Conservation (phyloP, 1,284 basidiomycete genomes). For the Heterobasidion annosum region DNA sequence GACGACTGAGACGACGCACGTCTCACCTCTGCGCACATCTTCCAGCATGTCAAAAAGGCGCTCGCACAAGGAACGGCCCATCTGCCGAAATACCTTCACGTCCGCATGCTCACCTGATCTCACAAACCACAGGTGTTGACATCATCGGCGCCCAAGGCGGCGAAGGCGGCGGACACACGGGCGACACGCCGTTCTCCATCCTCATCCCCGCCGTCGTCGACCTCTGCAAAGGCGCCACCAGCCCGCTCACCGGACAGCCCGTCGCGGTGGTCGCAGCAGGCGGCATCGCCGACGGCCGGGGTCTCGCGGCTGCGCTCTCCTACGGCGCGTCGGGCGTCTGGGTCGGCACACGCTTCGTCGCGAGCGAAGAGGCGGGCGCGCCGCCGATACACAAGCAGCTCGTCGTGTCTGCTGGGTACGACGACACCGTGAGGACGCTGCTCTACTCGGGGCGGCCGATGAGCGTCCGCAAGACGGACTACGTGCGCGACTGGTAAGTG, state of each 20-base stretch:
- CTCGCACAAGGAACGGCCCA: conserved; percentile 48
- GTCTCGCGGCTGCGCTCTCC: conserved; percentile 72
- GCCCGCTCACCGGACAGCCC: conserved; percentile 70
- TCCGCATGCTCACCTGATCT: conserved; percentile 1
- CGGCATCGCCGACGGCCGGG: conserved; percentile 76
- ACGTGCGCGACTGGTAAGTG: conserved; percentile 58
- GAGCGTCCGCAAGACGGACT: conserved; percentile 71
- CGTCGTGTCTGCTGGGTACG: conserved; percentile 55
- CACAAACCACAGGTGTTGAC: conserved; percentile 53
- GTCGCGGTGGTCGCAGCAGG: conserved; percentile 78
- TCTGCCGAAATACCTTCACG: neutral
- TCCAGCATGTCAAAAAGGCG: conserved; percentile 76
- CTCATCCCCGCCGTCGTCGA: conserved; percentile 77
- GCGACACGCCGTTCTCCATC: conserved; percentile 69
- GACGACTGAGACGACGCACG: no score
- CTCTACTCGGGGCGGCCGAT: conserved; percentile 83
- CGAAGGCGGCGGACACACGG: conserved; percentile 74
- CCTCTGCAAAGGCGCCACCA: conserved; percentile 51
- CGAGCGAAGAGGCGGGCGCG: conserved; percentile 74
- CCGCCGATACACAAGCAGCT: conserved; percentile 75
- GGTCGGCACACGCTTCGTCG: conserved; percentile 91
- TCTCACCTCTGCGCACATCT: neutral
- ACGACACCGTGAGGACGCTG: conserved; percentile 64
- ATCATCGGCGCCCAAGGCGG: conserved; percentile 81
- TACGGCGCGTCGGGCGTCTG: conserved; percentile 79